Conservation (phyloP, 192 early-diverging fungal species). For the Backusella parvicylindrica region DNA sequence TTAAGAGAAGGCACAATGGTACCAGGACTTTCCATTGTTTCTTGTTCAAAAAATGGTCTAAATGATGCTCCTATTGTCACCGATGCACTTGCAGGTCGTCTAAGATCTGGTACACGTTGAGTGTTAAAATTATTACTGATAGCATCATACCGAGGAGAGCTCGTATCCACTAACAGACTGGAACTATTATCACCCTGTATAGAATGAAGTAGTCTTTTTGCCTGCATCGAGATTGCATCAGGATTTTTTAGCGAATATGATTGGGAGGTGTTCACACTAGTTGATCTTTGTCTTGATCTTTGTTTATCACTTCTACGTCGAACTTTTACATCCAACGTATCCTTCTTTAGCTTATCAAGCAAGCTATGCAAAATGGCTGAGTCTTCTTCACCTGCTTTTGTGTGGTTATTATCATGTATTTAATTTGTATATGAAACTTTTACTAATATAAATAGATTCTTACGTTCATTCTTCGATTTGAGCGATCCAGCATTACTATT, state of each 20-base stretch:
- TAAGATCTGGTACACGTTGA: neutral
- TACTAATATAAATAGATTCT: neutral
- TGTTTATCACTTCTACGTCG: conserved; percentile 21
- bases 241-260: conserved; percentile 7
- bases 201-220: conserved; percentile 19
- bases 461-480: conserved; percentile 9
- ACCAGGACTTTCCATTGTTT: neutral
- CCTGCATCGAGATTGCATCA: conserved; percentile 25
- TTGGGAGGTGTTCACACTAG: conserved; percentile 2
- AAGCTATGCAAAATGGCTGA: conserved; percentile 73
- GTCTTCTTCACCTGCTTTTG: conserved; percentile 32
- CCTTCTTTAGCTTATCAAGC: conserved; percentile 61
- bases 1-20: neutral
- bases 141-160: neutral
- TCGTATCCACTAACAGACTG: neutral
- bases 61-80: neutral
- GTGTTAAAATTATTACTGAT: neutral
- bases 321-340: conserved; percentile 22
- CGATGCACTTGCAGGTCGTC: conserved; percentile 10
- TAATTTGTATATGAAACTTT: neutral
- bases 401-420: neutral
- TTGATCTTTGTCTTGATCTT: conserved; percentile 15
- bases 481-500: conserved; percentile 12
- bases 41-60: neutral
- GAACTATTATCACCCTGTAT: conserved; percentile 25